phyloP scores from a whole-genome alignment of 768 basidiomycete species.

The Russula dissimulans region DNA sequence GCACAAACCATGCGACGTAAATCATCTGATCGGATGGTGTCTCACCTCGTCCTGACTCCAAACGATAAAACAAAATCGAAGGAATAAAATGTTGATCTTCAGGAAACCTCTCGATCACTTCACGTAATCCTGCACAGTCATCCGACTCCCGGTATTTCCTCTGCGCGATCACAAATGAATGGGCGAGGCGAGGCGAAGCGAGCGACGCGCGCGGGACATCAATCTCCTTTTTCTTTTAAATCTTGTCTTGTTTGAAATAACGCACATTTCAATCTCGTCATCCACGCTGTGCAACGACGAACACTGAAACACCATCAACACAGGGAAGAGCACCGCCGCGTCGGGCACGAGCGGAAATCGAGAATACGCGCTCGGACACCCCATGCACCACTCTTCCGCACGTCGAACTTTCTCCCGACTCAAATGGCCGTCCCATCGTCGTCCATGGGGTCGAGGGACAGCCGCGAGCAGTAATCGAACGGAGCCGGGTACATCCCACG shows the following conservation, averaged over 20 bases:
- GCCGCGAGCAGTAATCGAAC: constrained; percentile 55
- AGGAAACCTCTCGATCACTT: constrained; percentile 48
- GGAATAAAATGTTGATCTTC: constrained; percentile 51
- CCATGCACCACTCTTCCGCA: constrained; percentile 54
- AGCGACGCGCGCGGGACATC: too few relatives aligned
- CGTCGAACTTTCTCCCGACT: constrained; percentile 67
- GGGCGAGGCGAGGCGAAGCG: too few relatives aligned
- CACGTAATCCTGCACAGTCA: constrained; percentile 62
- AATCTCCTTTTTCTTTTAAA: too few relatives aligned
- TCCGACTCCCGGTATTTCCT: constrained; percentile 67
- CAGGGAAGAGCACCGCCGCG: constrained; percentile 33
- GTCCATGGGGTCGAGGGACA: constrained; percentile 58
- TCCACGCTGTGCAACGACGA: constrained; percentile 52
- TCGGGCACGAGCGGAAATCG: neutral
- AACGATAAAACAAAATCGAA: constrained; percentile 49
- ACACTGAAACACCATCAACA: constrained; percentile 67
- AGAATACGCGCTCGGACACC: constrained; percentile 50
- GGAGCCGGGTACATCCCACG: constrained; percentile 21
- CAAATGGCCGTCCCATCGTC: constrained; percentile 72
- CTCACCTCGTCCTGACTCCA: constrained; percentile 43
- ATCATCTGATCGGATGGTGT: constrained; percentile 35
- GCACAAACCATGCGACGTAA: constrained; percentile 50
- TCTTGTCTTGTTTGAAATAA: too few relatives aligned
- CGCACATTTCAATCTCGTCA: constrained; percentile 30
- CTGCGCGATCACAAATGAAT: constrained; percentile 27